Percentiles rank a stretch among this genome's conserved stretches.
Evolutionary conservation across 306 rosid genomes (phyloP).

Genomic region (Prinsepia uniflora): DNA sequence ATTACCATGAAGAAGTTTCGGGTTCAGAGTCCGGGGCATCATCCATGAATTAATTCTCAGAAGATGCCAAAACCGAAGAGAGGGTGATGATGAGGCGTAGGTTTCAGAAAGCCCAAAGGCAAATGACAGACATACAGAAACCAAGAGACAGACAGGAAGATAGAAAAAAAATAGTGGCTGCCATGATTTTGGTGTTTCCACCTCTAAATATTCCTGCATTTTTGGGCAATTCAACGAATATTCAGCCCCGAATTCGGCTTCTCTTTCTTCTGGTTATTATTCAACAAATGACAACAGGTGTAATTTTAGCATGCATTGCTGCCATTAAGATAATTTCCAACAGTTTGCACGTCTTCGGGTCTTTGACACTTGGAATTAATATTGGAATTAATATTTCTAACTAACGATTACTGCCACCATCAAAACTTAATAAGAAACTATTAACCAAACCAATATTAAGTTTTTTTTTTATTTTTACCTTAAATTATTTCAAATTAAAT

Average conservation of each 20-base stretch:
- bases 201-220: slow-evolving; percentile 17
- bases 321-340: neutral
- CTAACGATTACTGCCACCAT: neutral
- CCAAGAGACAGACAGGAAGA: slow-evolving; percentile 13
- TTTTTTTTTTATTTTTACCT: no score
- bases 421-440: neutral
- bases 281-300: neutral
- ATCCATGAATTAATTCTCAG: slow-evolving; percentile 32
- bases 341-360: no score
- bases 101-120: slow-evolving; percentile 8
- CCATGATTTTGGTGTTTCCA: slow-evolving; percentile 39
- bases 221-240: slow-evolving; percentile 32
- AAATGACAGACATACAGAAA: slow-evolving; percentile 13
- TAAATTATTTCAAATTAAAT: no score
- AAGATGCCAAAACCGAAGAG: slow-evolving; percentile 22
- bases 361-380: slow-evolving; percentile 23
- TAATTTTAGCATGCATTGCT: slow-evolving; percentile 18
- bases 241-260: slow-evolving; percentile 43
- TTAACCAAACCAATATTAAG: no score
- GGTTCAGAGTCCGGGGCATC: slow-evolving; percentile 31
- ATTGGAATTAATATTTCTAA: no score
- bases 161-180: slow-evolving; percentile 33
- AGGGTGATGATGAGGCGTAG: neutral
- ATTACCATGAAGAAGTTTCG: slow-evolving; percentile 39
- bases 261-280: slow-evolving; percentile 9